Evolutionary conservation across 2,329 filamentous ascomycete species (phyloP).

Genomic region (Diaporthe sp.): DNA sequence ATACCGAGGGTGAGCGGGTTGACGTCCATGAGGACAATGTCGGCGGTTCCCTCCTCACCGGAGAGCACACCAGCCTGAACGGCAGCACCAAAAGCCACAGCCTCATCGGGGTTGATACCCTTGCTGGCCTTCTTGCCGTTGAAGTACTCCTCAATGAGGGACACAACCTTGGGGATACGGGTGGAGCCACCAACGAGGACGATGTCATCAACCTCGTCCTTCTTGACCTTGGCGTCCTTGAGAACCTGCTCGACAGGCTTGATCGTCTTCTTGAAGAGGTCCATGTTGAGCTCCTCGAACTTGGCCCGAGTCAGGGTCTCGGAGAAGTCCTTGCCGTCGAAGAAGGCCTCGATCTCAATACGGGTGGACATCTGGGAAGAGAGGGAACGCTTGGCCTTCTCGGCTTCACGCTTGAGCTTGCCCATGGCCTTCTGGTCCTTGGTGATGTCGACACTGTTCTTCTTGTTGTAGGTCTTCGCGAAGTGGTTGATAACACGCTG

Average conservation of each 20-base stretch:
- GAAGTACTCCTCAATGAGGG: constrained; percentile 96
- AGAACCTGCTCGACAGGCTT: constrained; percentile 99
- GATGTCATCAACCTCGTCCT: constrained; percentile 94
- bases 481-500: constrained; percentile 97
- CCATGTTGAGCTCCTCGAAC: constrained; percentile 99
- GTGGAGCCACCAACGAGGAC: constrained; percentile 98
- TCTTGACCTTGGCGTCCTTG: constrained; percentile 98
- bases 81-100: constrained; percentile 96
- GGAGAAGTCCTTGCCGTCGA: constrained; percentile 96
- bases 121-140: constrained; percentile 96
- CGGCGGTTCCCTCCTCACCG: constrained; percentile 85
- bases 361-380: constrained; percentile 94
- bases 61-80: constrained; percentile 97
- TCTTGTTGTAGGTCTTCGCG: constrained; percentile 99
- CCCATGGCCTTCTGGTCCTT: constrained; percentile 98
- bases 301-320: constrained; percentile 98
- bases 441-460: constrained; percentile 90
- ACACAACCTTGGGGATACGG: constrained; percentile 98
- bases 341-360: constrained; percentile 98
- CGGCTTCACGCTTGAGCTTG: constrained; percentile 99
- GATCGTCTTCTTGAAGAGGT: constrained; percentile 99
- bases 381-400: constrained; percentile 99
- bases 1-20: constrained; percentile 97
- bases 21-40: constrained; percentile 95
- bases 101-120: constrained; percentile 99